Percentiles rank a stretch among this genome's conserved stretches.
These are phyloP conservation scores for Trichoderma guizhouense DNA, from an alignment of 2,329 filamentous ascomycete species.

Conservation along the genomic window DNA sequence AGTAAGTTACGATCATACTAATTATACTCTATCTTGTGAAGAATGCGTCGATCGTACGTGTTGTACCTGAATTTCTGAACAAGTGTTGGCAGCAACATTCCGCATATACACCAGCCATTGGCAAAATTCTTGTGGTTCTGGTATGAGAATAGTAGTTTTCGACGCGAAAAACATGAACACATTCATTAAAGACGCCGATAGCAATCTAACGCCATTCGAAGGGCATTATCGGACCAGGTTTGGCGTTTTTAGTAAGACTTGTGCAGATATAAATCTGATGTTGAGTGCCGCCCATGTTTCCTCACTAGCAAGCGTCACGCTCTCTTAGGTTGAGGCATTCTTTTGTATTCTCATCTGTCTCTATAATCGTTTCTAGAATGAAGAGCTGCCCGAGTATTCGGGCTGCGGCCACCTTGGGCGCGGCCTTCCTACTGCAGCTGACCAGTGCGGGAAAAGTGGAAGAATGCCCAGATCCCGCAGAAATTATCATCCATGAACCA, in stretches of 20 bases:
- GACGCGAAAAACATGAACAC: background rate
- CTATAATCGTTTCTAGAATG: background rate
- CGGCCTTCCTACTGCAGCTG: background rate
- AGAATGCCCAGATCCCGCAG: background rate
- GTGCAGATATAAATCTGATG: background rate
- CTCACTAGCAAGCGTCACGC: background rate
- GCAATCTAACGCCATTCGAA: background rate
- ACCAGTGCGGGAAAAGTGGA: background rate
- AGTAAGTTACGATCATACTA: rapidly evolving
- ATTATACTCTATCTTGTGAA: background rate
- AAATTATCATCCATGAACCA: background rate
- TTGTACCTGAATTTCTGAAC: background rate
- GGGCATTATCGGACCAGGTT: background rate
- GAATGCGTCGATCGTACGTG: background rate
- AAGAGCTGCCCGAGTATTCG: background rate
- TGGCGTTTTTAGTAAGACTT: background rate
- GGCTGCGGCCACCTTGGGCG: background rate
- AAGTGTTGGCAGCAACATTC: background rate
- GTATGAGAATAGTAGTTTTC: background rate
- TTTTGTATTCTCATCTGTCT: background rate
- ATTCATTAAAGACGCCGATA: background rate
- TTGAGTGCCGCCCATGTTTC: background rate
- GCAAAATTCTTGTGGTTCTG: background rate
- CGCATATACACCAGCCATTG: background rate
- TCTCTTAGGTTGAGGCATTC: background rate